Evolutionary conservation across 345 rosid species (phyloP).

Genomic region (Crucihimalaya himalaica): DNA sequence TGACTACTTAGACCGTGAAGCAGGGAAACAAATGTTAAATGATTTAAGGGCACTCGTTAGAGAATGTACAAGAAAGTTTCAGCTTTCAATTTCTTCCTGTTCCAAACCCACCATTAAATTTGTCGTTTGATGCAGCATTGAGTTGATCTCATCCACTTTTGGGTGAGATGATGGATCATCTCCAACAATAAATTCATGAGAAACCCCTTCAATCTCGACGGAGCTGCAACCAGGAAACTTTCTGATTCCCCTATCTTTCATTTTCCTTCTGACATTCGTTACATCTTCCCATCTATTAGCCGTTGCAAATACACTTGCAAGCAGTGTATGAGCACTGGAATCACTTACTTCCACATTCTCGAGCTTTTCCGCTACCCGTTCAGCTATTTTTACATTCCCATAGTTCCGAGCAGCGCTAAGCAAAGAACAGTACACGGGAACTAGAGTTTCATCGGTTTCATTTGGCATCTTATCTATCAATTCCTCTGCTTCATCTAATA

Average conservation of each 20-base stretch:
- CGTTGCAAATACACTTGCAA: conserved; percentile 67
- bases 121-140: conserved; percentile 41
- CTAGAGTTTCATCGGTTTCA: conserved; percentile 39
- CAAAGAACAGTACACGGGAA: conserved; percentile 67
- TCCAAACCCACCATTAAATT: conserved; percentile 33
- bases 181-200: conserved; percentile 56
- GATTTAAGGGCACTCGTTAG: not conserved
- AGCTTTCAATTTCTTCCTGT: conserved; percentile 28
- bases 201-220: conserved; percentile 51
- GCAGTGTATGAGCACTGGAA: conserved; percentile 61
- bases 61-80: conserved; percentile 15
- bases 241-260: conserved; percentile 71
- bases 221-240: conserved; percentile 85
- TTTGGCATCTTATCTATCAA: conserved; percentile 42
- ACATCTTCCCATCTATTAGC: conserved; percentile 80
- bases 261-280: conserved; percentile 59
- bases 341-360: conserved; percentile 52
- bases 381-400: conserved; percentile 60
- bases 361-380: conserved; percentile 55
- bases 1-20: not conserved
- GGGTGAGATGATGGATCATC: conserved; percentile 50
- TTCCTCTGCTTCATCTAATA: conserved; percentile 66
- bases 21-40: not conserved
- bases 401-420: conserved; percentile 74
- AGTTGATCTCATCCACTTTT: conserved; percentile 44